These are phyloP conservation scores for Camelina neglecta DNA, from an alignment of 345 rosid genomes.

Conservation along the genomic window DNA sequence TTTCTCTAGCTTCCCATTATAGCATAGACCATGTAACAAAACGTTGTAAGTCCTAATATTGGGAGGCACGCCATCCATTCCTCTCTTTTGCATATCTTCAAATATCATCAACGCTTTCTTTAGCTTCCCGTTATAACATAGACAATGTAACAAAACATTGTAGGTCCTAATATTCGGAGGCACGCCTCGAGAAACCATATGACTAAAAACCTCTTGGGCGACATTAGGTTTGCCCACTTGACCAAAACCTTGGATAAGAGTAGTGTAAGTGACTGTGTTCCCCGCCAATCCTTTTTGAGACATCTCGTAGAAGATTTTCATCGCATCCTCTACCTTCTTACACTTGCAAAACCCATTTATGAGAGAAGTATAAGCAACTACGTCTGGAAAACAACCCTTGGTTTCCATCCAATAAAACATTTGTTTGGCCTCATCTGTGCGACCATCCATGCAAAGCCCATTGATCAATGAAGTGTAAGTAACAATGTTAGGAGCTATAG, in stretches of 20 bases:
- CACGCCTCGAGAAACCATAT: constrained; percentile 40
- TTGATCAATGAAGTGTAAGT: constrained; percentile 40
- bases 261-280: constrained; percentile 38
- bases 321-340: constrained; percentile 19
- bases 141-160: constrained; percentile 39
- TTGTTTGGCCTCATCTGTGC: constrained; percentile 21
- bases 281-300: constrained; percentile 33
- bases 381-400: constrained; percentile 37
- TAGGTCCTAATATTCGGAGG: constrained; percentile 37
- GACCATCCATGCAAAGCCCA: constrained; percentile 32
- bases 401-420: constrained; percentile 29
- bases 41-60: constrained; percentile 39
- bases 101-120: constrained; percentile 39
- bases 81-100: constrained; percentile 34
- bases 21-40: constrained; percentile 41
- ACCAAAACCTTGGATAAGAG: constrained; percentile 36
- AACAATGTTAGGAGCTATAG: constrained; percentile 28
- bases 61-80: constrained; percentile 31
- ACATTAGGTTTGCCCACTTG: constrained; percentile 37
- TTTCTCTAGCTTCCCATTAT: constrained; percentile 31
- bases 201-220: constrained; percentile 30
- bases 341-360: constrained; percentile 38
- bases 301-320: constrained; percentile 38
- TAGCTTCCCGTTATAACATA: constrained; percentile 33
- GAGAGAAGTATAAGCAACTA: constrained; percentile 37